These are phyloP conservation scores for Phytopythium kandeliae DNA, from an alignment of 352 stramenopile species.

Conservation along the genomic window DNA sequence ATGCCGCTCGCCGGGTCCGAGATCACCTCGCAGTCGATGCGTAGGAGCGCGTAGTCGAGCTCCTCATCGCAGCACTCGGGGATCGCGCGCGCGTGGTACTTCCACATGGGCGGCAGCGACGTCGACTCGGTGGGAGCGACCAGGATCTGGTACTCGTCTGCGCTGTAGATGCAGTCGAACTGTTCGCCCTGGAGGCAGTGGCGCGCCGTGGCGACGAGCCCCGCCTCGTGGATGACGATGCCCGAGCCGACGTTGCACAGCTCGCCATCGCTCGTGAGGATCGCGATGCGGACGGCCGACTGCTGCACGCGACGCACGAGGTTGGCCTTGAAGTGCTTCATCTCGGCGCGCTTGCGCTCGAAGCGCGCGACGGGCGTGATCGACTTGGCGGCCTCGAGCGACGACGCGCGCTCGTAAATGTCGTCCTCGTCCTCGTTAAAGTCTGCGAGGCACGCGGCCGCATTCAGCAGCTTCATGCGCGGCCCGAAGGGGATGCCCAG, in stretches of 20 bases:
- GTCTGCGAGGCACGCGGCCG: conserved; percentile 72
- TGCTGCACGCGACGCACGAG: conserved; percentile 83
- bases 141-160: conserved; percentile 83
- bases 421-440: conserved; percentile 80
- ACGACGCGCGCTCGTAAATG: conserved; percentile 52
- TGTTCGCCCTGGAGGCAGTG: conserved; percentile 81
- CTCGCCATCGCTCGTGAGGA: conserved; percentile 80
- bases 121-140: conserved; percentile 80
- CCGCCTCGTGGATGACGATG: conserved; percentile 81
- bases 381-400: conserved; percentile 34
- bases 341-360: conserved; percentile 72
- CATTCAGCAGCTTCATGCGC: conserved; percentile 83
- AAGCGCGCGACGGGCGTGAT: conserved; percentile 78
- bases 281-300: conserved; percentile 79
- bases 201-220: conserved; percentile 70
- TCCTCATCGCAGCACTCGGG: conserved; percentile 83
- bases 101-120: conserved; percentile 72
- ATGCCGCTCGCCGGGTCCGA: conserved; percentile 82
- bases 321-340: conserved; percentile 84
- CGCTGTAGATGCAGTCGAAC: conserved; percentile 83
- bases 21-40: conserved; percentile 81
- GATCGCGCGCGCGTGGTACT: conserved; percentile 78
- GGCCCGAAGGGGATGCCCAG: conserved; percentile 80
- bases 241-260: conserved; percentile 83
- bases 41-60: conserved; percentile 75